Conservation (phyloP, 169 alveolate genomes). For the Sarcocystis neurona region DNA sequence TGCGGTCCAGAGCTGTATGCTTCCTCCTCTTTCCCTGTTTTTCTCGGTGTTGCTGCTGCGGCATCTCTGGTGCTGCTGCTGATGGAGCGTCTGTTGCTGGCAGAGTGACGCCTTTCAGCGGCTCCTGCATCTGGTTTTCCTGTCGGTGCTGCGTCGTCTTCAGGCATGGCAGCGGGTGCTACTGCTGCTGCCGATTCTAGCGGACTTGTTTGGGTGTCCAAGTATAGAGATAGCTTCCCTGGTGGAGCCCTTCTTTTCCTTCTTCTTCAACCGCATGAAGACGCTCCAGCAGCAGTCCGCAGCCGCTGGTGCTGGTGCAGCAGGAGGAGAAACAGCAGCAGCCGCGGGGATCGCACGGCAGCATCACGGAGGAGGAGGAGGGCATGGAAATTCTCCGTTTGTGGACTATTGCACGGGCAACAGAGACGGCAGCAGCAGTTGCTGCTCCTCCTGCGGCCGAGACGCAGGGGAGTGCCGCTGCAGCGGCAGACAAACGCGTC, state of each 20-base stretch:
- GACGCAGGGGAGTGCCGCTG: no score
- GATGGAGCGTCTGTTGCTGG: background rate
- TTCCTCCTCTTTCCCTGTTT: no score
- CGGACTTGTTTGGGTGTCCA: slow-evolving; percentile 18
- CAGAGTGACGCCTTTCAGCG: background rate
- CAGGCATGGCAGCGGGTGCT: slow-evolving; percentile 19
- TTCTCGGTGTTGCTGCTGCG: no score
- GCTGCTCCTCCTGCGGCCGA: no score
- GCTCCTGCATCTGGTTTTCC: background rate
- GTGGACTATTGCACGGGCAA: no score
- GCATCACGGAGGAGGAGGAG: background rate
- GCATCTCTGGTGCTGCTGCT: no score
- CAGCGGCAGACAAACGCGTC: no score
- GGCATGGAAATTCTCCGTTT: no score
- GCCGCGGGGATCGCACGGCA: background rate
- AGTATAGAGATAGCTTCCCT: background rate
- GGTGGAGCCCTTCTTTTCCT: slow-evolving; percentile 21
- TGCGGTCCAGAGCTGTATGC: no score
- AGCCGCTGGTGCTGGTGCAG: background rate
- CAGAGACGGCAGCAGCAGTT: no score
- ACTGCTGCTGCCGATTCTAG: slow-evolving; percentile 11
- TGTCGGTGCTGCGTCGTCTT: background rate
- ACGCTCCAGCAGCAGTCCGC: background rate
- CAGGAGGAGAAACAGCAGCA: background rate
- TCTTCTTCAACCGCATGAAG: slow-evolving; percentile 13